These are phyloP conservation scores for Chaetomiaceae sp. DNA, from an alignment of 2,329 filamentous ascomycete genomes.

Conservation along the genomic window DNA sequence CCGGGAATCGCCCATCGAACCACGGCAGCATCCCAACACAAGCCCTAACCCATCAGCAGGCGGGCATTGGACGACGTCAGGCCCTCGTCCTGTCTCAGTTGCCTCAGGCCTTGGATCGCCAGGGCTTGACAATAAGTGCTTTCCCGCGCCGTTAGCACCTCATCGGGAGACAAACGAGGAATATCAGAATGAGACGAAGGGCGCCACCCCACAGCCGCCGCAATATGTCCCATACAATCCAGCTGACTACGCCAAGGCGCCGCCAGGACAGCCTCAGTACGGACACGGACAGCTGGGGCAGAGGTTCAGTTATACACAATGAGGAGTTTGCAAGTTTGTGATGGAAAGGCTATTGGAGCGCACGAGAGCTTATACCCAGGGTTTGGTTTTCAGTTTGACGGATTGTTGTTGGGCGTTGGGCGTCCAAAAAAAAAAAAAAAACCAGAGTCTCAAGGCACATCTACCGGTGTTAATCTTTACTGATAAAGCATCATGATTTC, in stretches of 20 bases:
- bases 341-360: background rate
- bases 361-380: constrained; percentile 11
- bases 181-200: constrained; percentile 32
- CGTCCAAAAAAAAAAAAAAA: background rate
- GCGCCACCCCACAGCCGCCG: constrained; percentile 24
- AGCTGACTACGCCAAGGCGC: constrained; percentile 34
- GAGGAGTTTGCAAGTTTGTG: background rate
- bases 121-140: constrained; percentile 38
- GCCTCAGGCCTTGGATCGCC: constrained; percentile 38
- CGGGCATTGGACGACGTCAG: constrained; percentile 39
- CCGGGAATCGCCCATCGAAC: constrained; percentile 29
- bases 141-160: constrained; percentile 42
- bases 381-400: background rate
- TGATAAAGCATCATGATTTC: background rate
- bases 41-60: constrained; percentile 20
- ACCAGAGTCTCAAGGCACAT: background rate
- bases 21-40: background rate
- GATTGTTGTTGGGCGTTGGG: constrained; percentile 3
- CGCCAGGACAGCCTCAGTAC: constrained; percentile 14
- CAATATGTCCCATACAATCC: constrained; percentile 36
- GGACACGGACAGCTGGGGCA: constrained; percentile 19
- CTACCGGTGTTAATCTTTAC: background rate
- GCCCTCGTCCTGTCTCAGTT: constrained; percentile 35
- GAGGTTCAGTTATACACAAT: constrained; percentile 16
- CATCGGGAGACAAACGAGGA: constrained; percentile 47